Evolutionary conservation across 352 stramenopile species (phyloP).

Genomic region (Phytopythium sindhum): DNA sequence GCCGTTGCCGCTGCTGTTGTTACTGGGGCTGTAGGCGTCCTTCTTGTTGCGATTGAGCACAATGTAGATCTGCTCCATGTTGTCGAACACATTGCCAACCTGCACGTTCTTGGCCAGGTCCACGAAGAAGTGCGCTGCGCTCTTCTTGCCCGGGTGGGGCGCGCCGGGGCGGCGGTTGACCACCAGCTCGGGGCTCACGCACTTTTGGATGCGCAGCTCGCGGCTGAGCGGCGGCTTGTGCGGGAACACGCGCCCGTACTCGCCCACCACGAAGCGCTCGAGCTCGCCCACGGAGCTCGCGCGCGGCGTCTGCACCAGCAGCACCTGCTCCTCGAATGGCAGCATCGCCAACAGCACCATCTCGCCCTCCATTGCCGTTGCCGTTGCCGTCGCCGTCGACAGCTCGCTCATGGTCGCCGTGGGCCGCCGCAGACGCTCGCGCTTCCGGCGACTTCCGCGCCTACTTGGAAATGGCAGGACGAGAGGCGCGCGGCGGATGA

Average conservation of each 20-base stretch:
- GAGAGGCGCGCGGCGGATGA: background rate
- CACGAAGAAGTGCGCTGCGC: slow-evolving; percentile 48
- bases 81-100: slow-evolving; percentile 64
- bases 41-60: slow-evolving; percentile 31
- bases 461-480: background rate
- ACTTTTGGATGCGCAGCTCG: slow-evolving; percentile 72
- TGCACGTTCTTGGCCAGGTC: slow-evolving; percentile 80
- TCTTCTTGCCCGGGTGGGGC: slow-evolving; percentile 25
- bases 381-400: slow-evolving; percentile 17
- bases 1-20: slow-evolving; percentile 1
- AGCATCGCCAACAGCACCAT: slow-evolving; percentile 76
- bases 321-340: slow-evolving; percentile 51
- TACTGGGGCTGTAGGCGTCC: background rate
- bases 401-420: slow-evolving; percentile 10
- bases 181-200: slow-evolving; percentile 48
- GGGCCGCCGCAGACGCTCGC: background rate
- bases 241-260: slow-evolving; percentile 66
- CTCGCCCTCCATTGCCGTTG: slow-evolving; percentile 33
- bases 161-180: slow-evolving; percentile 31
- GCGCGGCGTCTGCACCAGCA: slow-evolving; percentile 59
- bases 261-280: slow-evolving; percentile 55
- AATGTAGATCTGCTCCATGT: slow-evolving; percentile 83
- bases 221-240: slow-evolving; percentile 34
- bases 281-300: slow-evolving; percentile 50
- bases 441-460: too few relatives aligned